These are phyloP conservation scores for Aspergillus tanneri DNA, from an alignment of 2,329 filamentous ascomycete species.

Conservation along the genomic window DNA sequence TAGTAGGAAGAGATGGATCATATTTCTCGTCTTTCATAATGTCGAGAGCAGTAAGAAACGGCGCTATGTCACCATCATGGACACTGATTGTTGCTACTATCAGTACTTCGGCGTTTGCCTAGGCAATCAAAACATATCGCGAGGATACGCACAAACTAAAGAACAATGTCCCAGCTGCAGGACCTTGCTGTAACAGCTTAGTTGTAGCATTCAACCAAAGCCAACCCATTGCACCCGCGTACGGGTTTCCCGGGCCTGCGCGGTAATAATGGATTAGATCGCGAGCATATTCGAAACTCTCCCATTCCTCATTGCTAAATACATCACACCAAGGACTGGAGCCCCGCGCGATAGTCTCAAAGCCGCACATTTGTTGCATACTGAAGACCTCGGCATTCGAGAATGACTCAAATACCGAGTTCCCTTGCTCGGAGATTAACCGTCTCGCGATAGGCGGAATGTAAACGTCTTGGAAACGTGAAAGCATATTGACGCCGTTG, in stretches of 20 bases:
- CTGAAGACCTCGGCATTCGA: conserved; percentile 52
- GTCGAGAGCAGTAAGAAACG: conserved; percentile 54
- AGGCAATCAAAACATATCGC: background rate
- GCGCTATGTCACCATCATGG: conserved; percentile 60
- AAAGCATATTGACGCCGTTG: conserved; percentile 51
- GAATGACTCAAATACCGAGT: conserved; percentile 42
- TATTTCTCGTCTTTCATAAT: conserved; percentile 45
- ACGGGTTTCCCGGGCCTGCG: conserved; percentile 57
- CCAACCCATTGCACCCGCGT: conserved; percentile 56
- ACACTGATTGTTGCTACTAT: conserved; percentile 38
- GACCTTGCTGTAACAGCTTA: conserved; percentile 48
- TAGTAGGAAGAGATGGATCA: conserved; percentile 46
- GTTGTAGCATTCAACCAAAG: conserved; percentile 59
- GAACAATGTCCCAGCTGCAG: conserved; percentile 50
- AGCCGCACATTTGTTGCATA: conserved; percentile 64
- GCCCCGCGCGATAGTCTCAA: conserved; percentile 56
- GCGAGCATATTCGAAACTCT: conserved; percentile 58
- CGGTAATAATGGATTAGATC: conserved; percentile 61
- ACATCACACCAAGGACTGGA: conserved; percentile 57
- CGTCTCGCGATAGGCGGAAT: conserved; percentile 48
- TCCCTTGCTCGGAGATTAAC: conserved; percentile 31
- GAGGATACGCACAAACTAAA: conserved; percentile 54
- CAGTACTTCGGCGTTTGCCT: background rate
- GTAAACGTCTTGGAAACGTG: conserved; percentile 50
- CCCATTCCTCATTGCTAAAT: conserved; percentile 56